Base-by-base conservation (phyloP, 345 rosid genomes). In the Salix arbutifolia region DNA sequence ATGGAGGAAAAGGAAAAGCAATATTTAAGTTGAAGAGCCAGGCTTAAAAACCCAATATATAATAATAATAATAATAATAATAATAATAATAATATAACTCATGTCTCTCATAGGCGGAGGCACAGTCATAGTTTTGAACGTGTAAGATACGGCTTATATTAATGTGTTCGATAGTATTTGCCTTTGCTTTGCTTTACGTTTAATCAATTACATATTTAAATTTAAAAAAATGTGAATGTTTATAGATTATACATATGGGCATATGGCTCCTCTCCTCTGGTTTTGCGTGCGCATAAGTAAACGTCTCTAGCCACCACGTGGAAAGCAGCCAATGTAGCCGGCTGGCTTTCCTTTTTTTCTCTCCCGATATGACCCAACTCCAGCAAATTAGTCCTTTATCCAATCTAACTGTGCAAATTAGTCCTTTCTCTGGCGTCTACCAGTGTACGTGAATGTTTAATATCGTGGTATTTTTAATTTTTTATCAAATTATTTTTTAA, bases 151-250 rank as follows among this genome's bases (percentile, higher is more conserved):
- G 69, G 58, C 14, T 60, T 40, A 1, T 40, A 10, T 46, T 30
- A 42, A 23, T 18, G 50, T 42, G 1, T 61, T 25, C 17, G 35
- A 37, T 26, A 50, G 18, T 21, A 23, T 19, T 52, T 25, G 25
- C 66, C 85, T 67, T 81, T 70, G 83, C 84, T 70, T 84, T 58
- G 83, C 84, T 67, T 84, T 58, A 13, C 26, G 74, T 79, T 66
- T 65, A 70, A 76, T 74, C 67, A 65, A 76, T 71, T 10, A n/a
- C 1, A n/a, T n/a, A 12, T 11, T 46, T 46, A 14, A 46, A 46
- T 0, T 46, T 14, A 3, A 40, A 40, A 10, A 40, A 10, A 9
- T 46, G 52, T 46, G 52, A 46, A 46, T 14, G 4, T 46, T 14
- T 4, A 12, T 12, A 46, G 18, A 46, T 4, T 38, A 38, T 8